Evolutionary conservation across 2,329 filamentous ascomycete genomes (phyloP).

Genomic region (Talaromyces sp.): DNA sequence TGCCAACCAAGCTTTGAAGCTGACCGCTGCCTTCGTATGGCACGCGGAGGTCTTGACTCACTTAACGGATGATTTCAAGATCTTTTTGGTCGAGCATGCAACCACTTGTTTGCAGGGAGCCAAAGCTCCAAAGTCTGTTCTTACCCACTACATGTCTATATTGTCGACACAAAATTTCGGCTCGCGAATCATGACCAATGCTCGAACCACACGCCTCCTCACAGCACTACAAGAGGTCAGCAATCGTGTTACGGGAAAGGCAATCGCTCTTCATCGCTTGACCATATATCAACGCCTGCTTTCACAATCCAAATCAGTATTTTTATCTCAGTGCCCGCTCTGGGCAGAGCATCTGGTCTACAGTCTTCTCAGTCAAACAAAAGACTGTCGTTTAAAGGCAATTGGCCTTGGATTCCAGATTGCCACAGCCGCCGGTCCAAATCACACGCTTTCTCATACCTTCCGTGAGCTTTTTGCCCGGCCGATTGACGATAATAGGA

Average conservation of each 20-base stretch:
- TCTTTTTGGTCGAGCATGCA: constrained; percentile 79
- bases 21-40: constrained; percentile 76
- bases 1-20: constrained; percentile 73
- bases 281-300: constrained; percentile 78
- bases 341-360: constrained; percentile 85
- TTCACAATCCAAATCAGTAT: constrained; percentile 68
- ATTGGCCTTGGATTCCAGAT: constrained; percentile 74
- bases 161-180: constrained; percentile 80
- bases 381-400: constrained; percentile 74
- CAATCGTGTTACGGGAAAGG: constrained; percentile 74
- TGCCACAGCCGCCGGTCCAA: constrained; percentile 68
- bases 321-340: constrained; percentile 68
- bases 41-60: constrained; percentile 70
- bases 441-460: constrained; percentile 67
- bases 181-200: constrained; percentile 70
- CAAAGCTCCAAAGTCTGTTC: constrained; percentile 72
- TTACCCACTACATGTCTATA: constrained; percentile 78
- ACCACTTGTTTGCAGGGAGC: constrained; percentile 72
- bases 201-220: constrained; percentile 72
- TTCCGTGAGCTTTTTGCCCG: constrained; percentile 59
- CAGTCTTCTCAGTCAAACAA: constrained; percentile 76
- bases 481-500: constrained; percentile 56
- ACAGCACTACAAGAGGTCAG: constrained; percentile 72
- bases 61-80: constrained; percentile 75
- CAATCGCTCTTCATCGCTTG: constrained; percentile 75